Evolutionary conservation across 768 basidiomycete genomes (phyloP), one percentile per base, ranked within the genome.

Genomic region (Leucogyrophana mollusca): DNA sequence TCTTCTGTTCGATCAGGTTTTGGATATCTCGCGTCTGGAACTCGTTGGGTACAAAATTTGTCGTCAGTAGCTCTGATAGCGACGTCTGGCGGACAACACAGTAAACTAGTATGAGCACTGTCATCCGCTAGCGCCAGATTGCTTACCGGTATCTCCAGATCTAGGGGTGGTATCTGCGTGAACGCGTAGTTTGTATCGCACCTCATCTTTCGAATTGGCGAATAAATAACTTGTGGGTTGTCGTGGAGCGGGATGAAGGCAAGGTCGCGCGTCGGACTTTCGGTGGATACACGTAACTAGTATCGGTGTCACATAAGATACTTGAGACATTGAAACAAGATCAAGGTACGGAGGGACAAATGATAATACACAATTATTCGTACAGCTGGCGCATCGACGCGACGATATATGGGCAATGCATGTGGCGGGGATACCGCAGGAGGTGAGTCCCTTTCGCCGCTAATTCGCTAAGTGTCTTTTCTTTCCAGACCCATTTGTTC

Each of bases 1-100:
- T n/a, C n/a, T n/a, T n/a, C n/a, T n/a, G n/a, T n/a, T n/a, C n/a
- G 18, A 58, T 52, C 40, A 60, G 58, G 3, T 44, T 35, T 2
- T 46, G 46, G 45, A 60, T 47, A 17, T 18, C 27, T 30, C 21
- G 32, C 4, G 38, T 40, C n/a, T 43, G 30, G 30, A 55, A 23
- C 16, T 32, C 34, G 9, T 47, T 47, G 22, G 61, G 56, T 41
- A 43, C 56, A 3, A 39, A 5, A 33, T 61, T 60, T 43, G 55
- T 56, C 11, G 25, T 22, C 25, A 55, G 25, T 17, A 56, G 22
- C 14, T n/a, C n/a, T 8, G 25, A 34, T 43, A 51, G 49, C 24
- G 41, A n/a, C n/a, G n/a, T n/a, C 17, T 11, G 43, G 37, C 60
- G 54, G 39, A n/a, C 40, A n/a, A 33, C 21, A 17, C 7, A 39